Evolutionary conservation across 768 basidiomycete species (phyloP).

Genomic region (Boletus rex-veris): DNA sequence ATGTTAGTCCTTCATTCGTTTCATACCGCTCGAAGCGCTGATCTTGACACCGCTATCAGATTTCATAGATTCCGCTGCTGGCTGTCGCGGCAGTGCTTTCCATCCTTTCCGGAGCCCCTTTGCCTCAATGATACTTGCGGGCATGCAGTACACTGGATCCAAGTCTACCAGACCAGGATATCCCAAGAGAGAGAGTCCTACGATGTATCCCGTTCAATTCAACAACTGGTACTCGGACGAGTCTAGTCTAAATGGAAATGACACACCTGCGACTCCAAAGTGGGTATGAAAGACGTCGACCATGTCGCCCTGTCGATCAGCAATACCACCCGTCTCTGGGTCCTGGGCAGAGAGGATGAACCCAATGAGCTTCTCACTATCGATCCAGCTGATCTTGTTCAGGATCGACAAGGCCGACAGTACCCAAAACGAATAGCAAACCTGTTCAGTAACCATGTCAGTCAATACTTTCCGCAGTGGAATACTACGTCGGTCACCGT

Average conservation of each 20-base stretch:
- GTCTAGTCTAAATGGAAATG: background rate
- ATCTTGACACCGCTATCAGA: slow-evolving; percentile 11
- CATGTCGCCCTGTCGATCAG: slow-evolving; percentile 91
- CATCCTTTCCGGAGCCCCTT: slow-evolving; percentile 61
- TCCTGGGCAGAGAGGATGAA: slow-evolving; percentile 95
- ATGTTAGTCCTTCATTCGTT: background rate
- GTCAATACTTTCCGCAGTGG: background rate
- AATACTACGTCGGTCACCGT: background rate
- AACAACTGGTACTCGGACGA: background rate
- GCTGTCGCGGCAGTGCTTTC: slow-evolving; percentile 30
- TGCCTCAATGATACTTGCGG: slow-evolving; percentile 64
- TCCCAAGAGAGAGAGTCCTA: slow-evolving; percentile 81
- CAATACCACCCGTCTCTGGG: slow-evolving; percentile 85
- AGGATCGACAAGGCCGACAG: slow-evolving; percentile 86
- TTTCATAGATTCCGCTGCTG: background rate
- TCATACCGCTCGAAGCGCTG: background rate
- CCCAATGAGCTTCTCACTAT: slow-evolving; percentile 64
- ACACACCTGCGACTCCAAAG: slow-evolving; percentile 83
- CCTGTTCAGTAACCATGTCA: slow-evolving; percentile 5
- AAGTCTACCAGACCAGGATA: slow-evolving; percentile 81
- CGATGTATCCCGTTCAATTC: slow-evolving; percentile 2
- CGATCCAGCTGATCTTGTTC: slow-evolving; percentile 82
- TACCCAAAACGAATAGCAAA: slow-evolving; percentile 98
- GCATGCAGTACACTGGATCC: slow-evolving; percentile 98
- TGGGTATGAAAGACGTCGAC: slow-evolving; percentile 96